Evolutionary conservation across 208 protist genomes (phyloP).

Genomic region (Crithidia thermophila): DNA sequence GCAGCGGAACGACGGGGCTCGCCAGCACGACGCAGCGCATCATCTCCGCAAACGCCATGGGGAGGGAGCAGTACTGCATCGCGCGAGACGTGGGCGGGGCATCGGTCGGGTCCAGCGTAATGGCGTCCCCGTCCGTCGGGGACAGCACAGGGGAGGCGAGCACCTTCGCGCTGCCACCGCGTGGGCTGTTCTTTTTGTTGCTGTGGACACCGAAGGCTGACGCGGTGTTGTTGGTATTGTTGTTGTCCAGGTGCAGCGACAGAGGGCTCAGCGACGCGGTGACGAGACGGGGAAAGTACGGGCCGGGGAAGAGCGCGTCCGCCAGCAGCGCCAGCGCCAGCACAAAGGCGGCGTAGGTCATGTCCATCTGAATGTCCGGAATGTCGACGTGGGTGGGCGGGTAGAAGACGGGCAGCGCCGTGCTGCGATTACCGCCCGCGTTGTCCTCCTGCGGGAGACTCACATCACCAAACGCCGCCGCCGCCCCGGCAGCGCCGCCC

Average conservation of each 20-base stretch:
- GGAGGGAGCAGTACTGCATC: constrained; percentile 25
- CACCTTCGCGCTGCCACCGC: not conserved
- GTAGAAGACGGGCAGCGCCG: too few species aligned
- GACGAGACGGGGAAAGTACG: constrained; percentile 1
- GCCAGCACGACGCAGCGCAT: constrained; percentile 27
- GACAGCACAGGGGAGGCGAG: too few species aligned
- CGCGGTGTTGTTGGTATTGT: constrained; percentile 8
- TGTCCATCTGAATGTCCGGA: constrained; percentile 45
- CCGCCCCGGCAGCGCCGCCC: not conserved
- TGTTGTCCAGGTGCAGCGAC: not conserved
- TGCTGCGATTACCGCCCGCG: too few species aligned
- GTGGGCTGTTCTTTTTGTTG: not conserved
- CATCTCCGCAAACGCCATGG: constrained; percentile 20
- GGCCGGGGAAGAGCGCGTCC: constrained; percentile 51
- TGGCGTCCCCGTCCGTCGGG: not conserved
- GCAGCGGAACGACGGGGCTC: constrained; percentile 20
- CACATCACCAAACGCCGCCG: not conserved
- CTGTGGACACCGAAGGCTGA: not conserved
- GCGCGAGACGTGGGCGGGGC: not conserved
- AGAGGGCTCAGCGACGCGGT: not conserved
- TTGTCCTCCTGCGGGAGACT: too few species aligned
- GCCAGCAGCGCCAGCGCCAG: constrained; percentile 65
- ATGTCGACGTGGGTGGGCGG: constrained; percentile 10
- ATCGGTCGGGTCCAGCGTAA: not conserved
- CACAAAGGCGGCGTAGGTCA: constrained; percentile 77